Evolutionary conservation across 257 asterid genomes (phyloP).

Genomic region (Anisodus tanguticus): DNA sequence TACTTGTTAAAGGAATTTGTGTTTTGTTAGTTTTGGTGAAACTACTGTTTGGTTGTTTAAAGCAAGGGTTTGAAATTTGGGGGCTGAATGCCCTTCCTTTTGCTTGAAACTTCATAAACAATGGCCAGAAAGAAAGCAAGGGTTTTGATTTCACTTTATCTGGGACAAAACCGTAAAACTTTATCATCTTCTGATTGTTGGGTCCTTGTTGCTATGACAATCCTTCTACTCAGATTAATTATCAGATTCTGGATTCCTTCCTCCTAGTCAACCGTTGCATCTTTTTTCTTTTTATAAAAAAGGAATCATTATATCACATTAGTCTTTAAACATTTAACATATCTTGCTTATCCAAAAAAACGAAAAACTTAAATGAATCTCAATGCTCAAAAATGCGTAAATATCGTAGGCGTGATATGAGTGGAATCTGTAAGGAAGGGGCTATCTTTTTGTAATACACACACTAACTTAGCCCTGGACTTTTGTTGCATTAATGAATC

Average conservation of each 20-base stretch:
- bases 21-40: not conserved
- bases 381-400: not conserved
- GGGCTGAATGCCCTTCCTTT: not conserved
- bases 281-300: not conserved
- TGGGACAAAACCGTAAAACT: not conserved
- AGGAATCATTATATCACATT: not conserved
- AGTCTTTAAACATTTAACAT: not conserved
- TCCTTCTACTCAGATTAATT: slow-evolving; percentile 1
- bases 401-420: not conserved
- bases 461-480: not conserved
- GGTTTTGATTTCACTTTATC: not conserved
- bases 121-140: not conserved
- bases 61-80: not conserved
- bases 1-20: not conserved
- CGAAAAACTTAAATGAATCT: not conserved
- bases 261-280: not conserved
- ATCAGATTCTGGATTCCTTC: not conserved
- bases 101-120: slow-evolving; percentile 4
- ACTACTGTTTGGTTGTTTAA: not conserved
- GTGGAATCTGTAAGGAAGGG: not conserved
- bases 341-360: not conserved
- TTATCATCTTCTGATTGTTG: not conserved
- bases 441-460: not conserved
- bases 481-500: not conserved
- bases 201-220: not conserved